Evolutionary conservation across 257 asterid genomes (phyloP), one percentile per base, ranked within the genome.

Genomic region (Solanum etuberosum): DNA sequence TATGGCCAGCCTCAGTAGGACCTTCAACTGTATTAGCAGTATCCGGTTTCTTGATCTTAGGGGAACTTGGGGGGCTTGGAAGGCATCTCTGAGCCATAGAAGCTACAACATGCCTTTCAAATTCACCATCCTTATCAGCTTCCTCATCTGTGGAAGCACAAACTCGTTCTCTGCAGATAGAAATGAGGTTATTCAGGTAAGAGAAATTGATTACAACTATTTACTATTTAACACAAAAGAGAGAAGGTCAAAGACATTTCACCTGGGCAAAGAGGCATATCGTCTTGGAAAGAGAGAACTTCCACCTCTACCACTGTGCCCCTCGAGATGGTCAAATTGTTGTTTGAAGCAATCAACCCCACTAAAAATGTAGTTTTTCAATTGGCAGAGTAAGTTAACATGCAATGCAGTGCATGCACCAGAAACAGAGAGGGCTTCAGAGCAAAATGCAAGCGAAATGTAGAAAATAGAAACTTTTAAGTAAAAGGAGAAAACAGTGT

Each of bases 191-290:
- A 81, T 48, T 81, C 67, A 31, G 70, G 43, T 87, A 86, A 63
- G 37, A 68, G 21, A 86, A 87, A 14, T 29, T 68, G 37, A 86
- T 70, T 68, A 61, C 18, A 25, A 16, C 38, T 59, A 57, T 68
- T 84, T n/a, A 38, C 32, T 13, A 40, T 5, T 18, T 48, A 31
- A 48, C n/a, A 29, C 31, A 81, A 51, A 48, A 81, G 20, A 48
- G 43, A 54, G 11, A 54, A 54, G 25, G 25, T 54, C 63, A 54
- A 81, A 31, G 85, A 3, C 70, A 81, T 70, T 84, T 88, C 89
- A 94, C 99, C 99, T 93, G 72, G 99, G 99, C 90, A 95, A 90
- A 37, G 99, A 95, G 77, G 98, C 97, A 90, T 96, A 95, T 40
- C 98, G 96, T 87, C 99, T 92, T 46, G 98, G 98, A 90, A 95